Evolutionary conservation across 371 early-diverging fungal genomes (phyloP).

Genomic region (Mortierella sp.): DNA sequence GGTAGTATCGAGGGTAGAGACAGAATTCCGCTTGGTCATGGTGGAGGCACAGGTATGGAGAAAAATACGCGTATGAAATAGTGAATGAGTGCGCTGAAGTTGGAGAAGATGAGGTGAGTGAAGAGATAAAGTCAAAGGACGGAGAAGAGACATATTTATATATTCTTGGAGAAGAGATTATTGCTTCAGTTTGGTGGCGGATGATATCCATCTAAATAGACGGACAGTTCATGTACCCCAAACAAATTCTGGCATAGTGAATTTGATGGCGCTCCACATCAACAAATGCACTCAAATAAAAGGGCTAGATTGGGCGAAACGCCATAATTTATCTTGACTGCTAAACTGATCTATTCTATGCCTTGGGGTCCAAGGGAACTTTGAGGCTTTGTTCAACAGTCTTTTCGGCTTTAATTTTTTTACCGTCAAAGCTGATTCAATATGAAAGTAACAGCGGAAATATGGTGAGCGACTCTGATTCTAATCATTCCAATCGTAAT

Average conservation of each 20-base stretch:
- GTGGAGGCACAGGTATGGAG: not conserved
- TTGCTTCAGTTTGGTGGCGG: slow-evolving; percentile 8
- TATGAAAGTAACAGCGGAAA: slow-evolving; percentile 6
- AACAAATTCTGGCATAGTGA: too few relatives aligned
- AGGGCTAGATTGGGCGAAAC: too few relatives aligned
- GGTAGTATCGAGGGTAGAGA: not conserved
- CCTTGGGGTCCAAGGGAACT: slow-evolving; percentile 38
- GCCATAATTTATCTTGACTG: too few relatives aligned
- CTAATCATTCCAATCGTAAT: not conserved
- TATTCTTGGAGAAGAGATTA: not conserved
- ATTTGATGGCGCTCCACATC: slow-evolving; percentile 12
- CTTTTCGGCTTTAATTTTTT: slow-evolving; percentile 30
- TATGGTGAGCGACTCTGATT: slow-evolving; percentile 1
- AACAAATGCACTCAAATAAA: not conserved
- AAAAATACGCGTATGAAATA: not conserved
- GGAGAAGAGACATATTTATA: slow-evolving; percentile 6
- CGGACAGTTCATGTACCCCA: too few relatives aligned
- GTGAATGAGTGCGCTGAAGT: not conserved
- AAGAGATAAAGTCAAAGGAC: not conserved
- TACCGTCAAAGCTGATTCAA: slow-evolving; percentile 57
- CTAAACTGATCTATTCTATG: slow-evolving; percentile 6
- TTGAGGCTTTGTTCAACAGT: slow-evolving; percentile 43
- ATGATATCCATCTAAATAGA: not conserved
- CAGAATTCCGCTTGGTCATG: slow-evolving; percentile 44
- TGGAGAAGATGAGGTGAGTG: not conserved